phyloP scores from a whole-genome alignment of 805 yeast genomes.

The Kazachstania psychrophila region DNA sequence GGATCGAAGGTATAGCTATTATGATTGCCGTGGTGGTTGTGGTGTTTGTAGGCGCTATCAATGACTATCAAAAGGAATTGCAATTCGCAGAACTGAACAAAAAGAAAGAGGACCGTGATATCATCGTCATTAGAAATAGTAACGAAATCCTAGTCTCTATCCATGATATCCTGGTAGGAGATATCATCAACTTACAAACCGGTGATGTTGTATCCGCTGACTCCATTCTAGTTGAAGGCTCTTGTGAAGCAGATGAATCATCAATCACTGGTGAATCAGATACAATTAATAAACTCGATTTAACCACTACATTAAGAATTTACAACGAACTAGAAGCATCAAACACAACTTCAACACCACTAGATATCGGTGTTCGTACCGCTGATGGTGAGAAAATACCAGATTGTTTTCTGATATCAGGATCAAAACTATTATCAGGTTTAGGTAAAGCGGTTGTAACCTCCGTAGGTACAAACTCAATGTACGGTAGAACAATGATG shows the following conservation, averaged over 20 bases:
- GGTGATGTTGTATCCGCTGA: slow-evolving; percentile 95
- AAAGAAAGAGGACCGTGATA: slow-evolving; percentile 74
- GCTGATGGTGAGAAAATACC: slow-evolving; percentile 18
- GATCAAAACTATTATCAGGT: slow-evolving; percentile 81
- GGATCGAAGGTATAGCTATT: slow-evolving; percentile 99
- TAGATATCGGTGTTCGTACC: slow-evolving; percentile 10
- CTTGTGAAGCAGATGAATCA: slow-evolving; percentile 82
- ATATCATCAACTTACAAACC: slow-evolving; percentile 69
- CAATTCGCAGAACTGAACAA: slow-evolving; percentile 84
- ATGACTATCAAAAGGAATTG: slow-evolving; percentile 91
- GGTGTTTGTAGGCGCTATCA: slow-evolving; percentile 87
- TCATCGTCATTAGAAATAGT: slow-evolving; percentile 69
- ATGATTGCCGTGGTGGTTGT: slow-evolving; percentile 85
- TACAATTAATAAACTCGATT: slow-evolving; percentile 62
- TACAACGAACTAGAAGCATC: slow-evolving; percentile 18
- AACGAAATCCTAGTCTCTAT: slow-evolving; percentile 59
- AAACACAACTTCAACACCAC: slow-evolving; percentile 11
- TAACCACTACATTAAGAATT: slow-evolving; percentile 32
- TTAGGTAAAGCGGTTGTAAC: slow-evolving; percentile 79
- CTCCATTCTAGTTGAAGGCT: slow-evolving; percentile 62
- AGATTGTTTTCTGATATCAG: slow-evolving; percentile 86
- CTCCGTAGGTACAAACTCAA: slow-evolving; percentile 82
- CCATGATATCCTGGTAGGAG: slow-evolving; percentile 78
- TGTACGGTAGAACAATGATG: slow-evolving; percentile 86
- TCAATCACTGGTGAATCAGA: slow-evolving; percentile 91